Evolutionary conservation across 352 stramenopile species (phyloP).

Genomic region (Phytophthora cajani): DNA sequence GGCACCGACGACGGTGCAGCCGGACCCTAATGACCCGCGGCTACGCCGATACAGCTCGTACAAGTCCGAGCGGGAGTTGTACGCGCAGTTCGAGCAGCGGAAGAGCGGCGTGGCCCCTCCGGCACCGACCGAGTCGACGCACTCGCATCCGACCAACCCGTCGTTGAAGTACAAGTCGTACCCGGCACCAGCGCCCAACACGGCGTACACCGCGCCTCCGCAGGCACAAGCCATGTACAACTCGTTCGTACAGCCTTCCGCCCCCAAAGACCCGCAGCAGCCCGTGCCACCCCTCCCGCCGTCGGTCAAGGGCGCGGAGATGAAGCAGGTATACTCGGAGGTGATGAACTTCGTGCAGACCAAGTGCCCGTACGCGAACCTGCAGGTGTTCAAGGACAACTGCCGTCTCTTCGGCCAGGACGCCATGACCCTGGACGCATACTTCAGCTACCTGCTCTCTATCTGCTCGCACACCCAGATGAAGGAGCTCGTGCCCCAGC

Average conservation of each 20-base stretch:
- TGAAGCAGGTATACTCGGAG: slow-evolving; percentile 84
- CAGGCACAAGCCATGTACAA: slow-evolving; percentile 52
- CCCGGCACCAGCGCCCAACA: slow-evolving; percentile 51
- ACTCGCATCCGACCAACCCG: slow-evolving; percentile 59
- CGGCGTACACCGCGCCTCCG: slow-evolving; percentile 43
- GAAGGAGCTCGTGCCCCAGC: slow-evolving; percentile 81
- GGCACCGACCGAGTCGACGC: slow-evolving; percentile 41
- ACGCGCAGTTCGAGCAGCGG: slow-evolving; percentile 74
- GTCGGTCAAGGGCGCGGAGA: slow-evolving; percentile 66
- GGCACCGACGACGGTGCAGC: slow-evolving; percentile 31
- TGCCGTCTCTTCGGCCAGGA: slow-evolving; percentile 88
- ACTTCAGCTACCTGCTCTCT: slow-evolving; percentile 82
- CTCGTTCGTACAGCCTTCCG: slow-evolving; percentile 45
- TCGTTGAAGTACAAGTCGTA: slow-evolving; percentile 68
- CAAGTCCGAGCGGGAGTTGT: slow-evolving; percentile 84
- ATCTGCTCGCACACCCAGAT: slow-evolving; percentile 78
- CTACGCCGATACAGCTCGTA: slow-evolving; percentile 75
- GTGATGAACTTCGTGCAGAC: slow-evolving; percentile 82
- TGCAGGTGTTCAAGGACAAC: slow-evolving; percentile 90
- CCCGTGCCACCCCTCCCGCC: slow-evolving; percentile 60
- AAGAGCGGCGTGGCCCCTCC: slow-evolving; percentile 39
- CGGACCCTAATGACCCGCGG: slow-evolving; percentile 68
- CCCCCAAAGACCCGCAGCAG: slow-evolving; percentile 42
- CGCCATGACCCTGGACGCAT: slow-evolving; percentile 84
- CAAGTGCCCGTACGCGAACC: slow-evolving; percentile 82